Base-by-base conservation (phyloP, 305 asterid species). In the Andrographis paniculata region DNA sequence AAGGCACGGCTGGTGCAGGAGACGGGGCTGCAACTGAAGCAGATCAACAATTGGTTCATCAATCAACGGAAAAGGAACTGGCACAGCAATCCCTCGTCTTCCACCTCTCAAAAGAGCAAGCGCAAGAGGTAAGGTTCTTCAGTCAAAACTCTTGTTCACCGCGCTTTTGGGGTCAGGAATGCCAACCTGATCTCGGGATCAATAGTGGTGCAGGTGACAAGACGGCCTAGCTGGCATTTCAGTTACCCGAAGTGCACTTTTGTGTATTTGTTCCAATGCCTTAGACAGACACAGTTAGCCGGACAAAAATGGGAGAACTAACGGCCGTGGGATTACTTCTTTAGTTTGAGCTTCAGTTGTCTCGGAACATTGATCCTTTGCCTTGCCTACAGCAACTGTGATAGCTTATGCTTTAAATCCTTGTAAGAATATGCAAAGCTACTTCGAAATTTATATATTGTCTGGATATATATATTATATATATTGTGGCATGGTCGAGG, bases 1-100 rank as follows among this genome's bases (percentile, higher is more conserved):
- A 77, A 77, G 64, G 82, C 79, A 41, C 71, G 72, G 31, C 61
- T 77, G 49, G 86, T 77, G 53, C 75, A 65, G 52, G 82, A 74
- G 61, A 77, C 86, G 1, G 86, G 86, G 20, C 55, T 77, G 60
- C 82, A 77, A 50, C 59, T 77, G 14, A 77, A 77, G 50, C 85
- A 77, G 74, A 76, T 76, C 45, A 76, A 76, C 44, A 76, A 75
- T 42, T 71, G 82, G 82, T 75, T 75, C 63, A 75, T 76, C 66
- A 76, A 76, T 58, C 84, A 76, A 59, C 51, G 85, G 10, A 77
- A 77, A 53, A 71, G 86, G 56, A 77, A 77, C 41, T 77, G 86
- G 86, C 79, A 77, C 57, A 77, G 71, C 66, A 77, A 74, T 42
- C 74, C 86, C 20, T 74, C 87, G 0, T 68, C 82, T 4, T 74